These are phyloP conservation scores for Kodamaea fungicola DNA, from an alignment of 1,139 yeast species.

Conservation along the genomic window DNA sequence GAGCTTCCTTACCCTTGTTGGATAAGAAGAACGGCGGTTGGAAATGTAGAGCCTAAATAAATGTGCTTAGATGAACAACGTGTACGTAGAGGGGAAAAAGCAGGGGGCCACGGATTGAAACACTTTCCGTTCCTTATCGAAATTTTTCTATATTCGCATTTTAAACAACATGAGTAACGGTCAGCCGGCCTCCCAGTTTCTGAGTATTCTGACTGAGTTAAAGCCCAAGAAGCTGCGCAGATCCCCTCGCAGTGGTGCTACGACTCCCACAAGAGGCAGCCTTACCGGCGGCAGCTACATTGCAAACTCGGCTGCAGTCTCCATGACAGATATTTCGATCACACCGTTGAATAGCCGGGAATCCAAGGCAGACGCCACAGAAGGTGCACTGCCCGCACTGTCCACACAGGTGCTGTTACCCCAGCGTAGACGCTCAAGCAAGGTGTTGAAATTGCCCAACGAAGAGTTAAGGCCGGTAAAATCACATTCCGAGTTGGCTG, in stretches of 20 bases:
- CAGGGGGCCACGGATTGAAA: no score
- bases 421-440: conserved; percentile 15
- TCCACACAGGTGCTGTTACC: conserved; percentile 1
- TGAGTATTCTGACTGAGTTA: conserved; percentile 2
- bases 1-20: conserved; percentile 89
- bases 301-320: conserved; percentile 3
- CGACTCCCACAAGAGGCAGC: background rate
- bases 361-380: conserved; percentile 7
- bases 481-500: conserved; percentile 72
- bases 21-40: conserved; percentile 61
- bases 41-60: conserved; percentile 53
- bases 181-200: conserved; percentile 2
- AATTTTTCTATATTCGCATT: background rate
- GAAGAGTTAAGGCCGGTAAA: conserved; percentile 48
- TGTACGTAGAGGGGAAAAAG: background rate
- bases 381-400: conserved; percentile 2
- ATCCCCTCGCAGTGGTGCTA: conserved; percentile 2
- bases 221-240: conserved; percentile 3
- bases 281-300: conserved; percentile 2
- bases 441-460: conserved; percentile 30
- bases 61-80: background rate
- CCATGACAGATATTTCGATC: conserved; percentile 1
- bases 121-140: background rate
- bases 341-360: conserved; percentile 6
- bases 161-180: conserved; percentile 2